Evolutionary conservation across 129 eudicot genomes (phyloP).

Genomic region (Centella asiatica): DNA sequence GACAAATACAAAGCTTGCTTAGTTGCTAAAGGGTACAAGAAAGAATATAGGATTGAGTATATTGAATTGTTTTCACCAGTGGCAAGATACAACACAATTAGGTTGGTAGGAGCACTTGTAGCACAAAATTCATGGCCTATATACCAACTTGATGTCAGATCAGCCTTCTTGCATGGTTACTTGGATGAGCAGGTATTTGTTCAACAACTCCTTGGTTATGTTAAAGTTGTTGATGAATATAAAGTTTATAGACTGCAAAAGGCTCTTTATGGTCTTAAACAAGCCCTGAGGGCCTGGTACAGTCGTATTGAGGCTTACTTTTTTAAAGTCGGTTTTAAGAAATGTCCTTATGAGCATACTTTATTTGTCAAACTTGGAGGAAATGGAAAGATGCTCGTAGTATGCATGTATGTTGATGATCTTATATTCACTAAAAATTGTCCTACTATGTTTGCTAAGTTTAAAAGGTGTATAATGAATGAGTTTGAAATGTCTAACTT

Average conservation of each 20-base stretch:
- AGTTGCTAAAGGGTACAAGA: neutral
- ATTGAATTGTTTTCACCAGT: too few species aligned
- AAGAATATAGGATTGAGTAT: neutral
- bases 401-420: too few species aligned
- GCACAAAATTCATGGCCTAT: neutral
- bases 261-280: too few species aligned
- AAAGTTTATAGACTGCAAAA: too few species aligned
- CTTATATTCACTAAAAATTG: neutral
- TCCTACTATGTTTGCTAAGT: neutral
- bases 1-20: too few species aligned
- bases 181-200: neutral
- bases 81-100: neutral
- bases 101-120: too few species aligned
- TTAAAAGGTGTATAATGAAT: neutral
- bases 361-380: neutral
- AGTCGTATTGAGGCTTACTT: neutral
- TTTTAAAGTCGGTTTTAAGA: too few species aligned
- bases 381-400: neutral
- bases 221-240: neutral
- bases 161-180: neutral
- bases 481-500: neutral
- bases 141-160: too few species aligned
- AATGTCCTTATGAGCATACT: too few species aligned
- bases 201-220: neutral
- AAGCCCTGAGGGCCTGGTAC: too few species aligned